These are phyloP conservation scores for Diutina scorzettiae DNA, from an alignment of 1,139 yeast genomes.

Conservation along the genomic window DNA sequence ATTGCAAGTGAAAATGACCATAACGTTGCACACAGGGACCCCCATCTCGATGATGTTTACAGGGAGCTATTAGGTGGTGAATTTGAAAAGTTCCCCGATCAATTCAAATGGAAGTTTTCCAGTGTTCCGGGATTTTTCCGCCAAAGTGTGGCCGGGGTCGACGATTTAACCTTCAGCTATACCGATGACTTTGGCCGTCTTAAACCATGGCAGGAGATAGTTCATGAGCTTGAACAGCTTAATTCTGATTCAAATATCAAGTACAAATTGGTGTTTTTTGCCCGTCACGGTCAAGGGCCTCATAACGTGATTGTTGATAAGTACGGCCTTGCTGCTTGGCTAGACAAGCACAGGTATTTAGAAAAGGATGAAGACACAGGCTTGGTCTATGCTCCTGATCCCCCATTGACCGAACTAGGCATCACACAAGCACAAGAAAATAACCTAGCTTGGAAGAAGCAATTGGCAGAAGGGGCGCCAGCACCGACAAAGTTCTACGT, in stretches of 20 bases:
- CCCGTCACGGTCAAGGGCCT: slow-evolving; percentile 31
- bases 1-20: neutral
- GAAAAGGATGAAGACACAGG: slow-evolving; percentile 22
- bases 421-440: slow-evolving; percentile 32
- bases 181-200: slow-evolving; percentile 36
- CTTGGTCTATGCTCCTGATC: slow-evolving; percentile 57
- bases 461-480: slow-evolving; percentile 8
- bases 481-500: slow-evolving; percentile 15
- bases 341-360: slow-evolving; percentile 17
- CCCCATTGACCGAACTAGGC: slow-evolving; percentile 50
- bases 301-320: slow-evolving; percentile 22
- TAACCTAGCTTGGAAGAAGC: slow-evolving; percentile 13
- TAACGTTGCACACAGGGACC: slow-evolving; percentile 4
- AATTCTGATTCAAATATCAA: slow-evolving; percentile 24
- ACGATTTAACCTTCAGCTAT: slow-evolving; percentile 38
- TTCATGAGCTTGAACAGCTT: slow-evolving; percentile 20
- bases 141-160: slow-evolving; percentile 12
- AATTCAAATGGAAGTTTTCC: slow-evolving; percentile 11
- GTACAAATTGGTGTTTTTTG: slow-evolving; percentile 13
- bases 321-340: slow-evolving; percentile 17
- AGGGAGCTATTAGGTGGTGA: neutral
- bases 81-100: neutral
- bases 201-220: slow-evolving; percentile 34
- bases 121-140: slow-evolving; percentile 11
- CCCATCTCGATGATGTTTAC: slow-evolving; percentile 1